These are phyloP conservation scores for Saccharomyces jurei DNA, from an alignment of 805 yeast genomes.

Conservation along the genomic window DNA sequence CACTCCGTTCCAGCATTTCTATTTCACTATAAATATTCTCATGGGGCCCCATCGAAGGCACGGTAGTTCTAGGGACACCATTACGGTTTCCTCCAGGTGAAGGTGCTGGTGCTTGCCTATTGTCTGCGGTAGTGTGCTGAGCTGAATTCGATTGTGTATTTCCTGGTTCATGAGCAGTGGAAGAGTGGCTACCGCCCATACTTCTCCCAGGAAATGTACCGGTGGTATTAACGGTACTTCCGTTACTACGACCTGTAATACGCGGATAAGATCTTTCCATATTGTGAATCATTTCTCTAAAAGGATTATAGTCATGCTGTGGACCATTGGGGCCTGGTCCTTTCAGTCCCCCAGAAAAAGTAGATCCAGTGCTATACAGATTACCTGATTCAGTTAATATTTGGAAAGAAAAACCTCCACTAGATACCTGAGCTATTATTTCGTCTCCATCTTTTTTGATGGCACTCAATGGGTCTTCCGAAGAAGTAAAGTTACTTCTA, in stretches of 20 bases:
- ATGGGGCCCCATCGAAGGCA: slow-evolving; percentile 19
- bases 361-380: slow-evolving; percentile 46
- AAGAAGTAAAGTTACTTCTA: background rate
- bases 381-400: slow-evolving; percentile 49
- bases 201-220: slow-evolving; percentile 8
- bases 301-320: slow-evolving; percentile 31
- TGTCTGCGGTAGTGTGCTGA: background rate
- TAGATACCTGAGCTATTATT: slow-evolving; percentile 33
- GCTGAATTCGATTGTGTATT: background rate
- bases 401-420: slow-evolving; percentile 61
- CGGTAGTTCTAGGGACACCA: background rate
- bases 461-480: slow-evolving; percentile 2
- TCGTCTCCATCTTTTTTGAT: slow-evolving; percentile 11
- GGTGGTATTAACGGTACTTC: slow-evolving; percentile 16
- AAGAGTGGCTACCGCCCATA: background rate
- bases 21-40: slow-evolving; percentile 22
- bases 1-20: slow-evolving; percentile 14
- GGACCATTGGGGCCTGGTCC: slow-evolving; percentile 35
- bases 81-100: background rate
- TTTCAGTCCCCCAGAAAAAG: slow-evolving; percentile 34
- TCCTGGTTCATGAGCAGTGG: slow-evolving; percentile 10
- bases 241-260: background rate
- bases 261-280: slow-evolving; percentile 20
- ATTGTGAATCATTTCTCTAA: slow-evolving; percentile 19
- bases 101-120: background rate